These are phyloP conservation scores for Iberis amara DNA, from an alignment of 441 rosid species.

Conservation along the genomic window DNA sequence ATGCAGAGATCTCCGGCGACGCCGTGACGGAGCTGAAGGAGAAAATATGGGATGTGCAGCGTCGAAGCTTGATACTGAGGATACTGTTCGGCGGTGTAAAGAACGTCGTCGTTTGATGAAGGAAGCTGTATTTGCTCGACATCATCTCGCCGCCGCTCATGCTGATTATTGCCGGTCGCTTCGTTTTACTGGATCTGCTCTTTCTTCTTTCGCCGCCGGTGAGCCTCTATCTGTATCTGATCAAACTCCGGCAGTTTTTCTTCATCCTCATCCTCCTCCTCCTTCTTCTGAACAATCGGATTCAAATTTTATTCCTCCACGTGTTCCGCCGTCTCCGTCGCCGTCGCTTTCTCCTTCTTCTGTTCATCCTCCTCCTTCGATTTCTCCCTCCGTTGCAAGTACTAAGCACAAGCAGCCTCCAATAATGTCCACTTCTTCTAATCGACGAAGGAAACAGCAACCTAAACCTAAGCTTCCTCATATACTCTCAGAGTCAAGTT, in stretches of 20 bases:
- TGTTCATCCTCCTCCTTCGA: conserved; percentile 2
- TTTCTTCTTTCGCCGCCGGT: conserved; percentile 59
- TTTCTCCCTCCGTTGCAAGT: background rate
- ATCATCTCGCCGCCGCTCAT: conserved; percentile 74
- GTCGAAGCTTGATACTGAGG: conserved; percentile 53
- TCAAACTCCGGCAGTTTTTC: conserved; percentile 67
- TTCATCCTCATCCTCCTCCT: conserved; percentile 33
- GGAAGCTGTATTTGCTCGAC: conserved; percentile 72
- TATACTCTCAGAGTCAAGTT: conserved; percentile 59
- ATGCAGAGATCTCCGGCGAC: too few relatives aligned
- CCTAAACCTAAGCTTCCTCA: conserved; percentile 55
- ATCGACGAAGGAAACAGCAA: conserved; percentile 38
- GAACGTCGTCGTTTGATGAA: conserved; percentile 83
- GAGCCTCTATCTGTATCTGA: conserved; percentile 68
- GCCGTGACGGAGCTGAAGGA: too few relatives aligned
- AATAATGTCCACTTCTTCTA: conserved; percentile 1
- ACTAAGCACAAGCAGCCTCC: background rate
- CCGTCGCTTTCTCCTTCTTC: conserved; percentile 45
- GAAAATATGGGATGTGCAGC: too few relatives aligned
- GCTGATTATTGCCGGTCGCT: conserved; percentile 81
- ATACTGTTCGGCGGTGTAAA: conserved; percentile 76
- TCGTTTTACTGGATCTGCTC: conserved; percentile 71
- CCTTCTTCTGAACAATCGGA: background rate
- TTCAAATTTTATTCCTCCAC: background rate
- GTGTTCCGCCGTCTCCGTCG: background rate